phyloP scores from a whole-genome alignment of 108 stramenopile genomes.

The Skeletonema potamos region DNA sequence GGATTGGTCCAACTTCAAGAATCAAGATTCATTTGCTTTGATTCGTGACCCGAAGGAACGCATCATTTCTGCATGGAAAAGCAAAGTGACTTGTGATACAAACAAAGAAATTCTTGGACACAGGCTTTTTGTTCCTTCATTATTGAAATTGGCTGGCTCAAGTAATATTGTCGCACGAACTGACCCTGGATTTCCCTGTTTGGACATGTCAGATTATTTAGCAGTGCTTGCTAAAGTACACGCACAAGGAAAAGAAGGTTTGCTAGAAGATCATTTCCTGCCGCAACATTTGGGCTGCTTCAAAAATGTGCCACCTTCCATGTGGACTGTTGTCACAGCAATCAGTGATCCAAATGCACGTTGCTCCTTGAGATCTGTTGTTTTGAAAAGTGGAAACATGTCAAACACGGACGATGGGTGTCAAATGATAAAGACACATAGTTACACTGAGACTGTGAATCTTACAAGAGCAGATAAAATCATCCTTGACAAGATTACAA shows the following conservation, averaged over 20 bases:
- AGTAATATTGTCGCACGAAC: background rate
- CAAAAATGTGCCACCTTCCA: background rate
- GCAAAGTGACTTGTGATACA: background rate
- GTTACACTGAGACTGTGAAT: background rate
- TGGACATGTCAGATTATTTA: background rate
- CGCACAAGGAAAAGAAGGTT: background rate
- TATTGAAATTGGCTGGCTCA: background rate
- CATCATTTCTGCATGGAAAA: background rate
- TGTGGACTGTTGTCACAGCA: background rate
- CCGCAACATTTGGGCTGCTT: background rate
- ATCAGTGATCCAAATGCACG: background rate
- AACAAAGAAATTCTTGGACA: background rate
- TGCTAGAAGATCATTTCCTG: background rate
- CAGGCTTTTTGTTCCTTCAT: background rate
- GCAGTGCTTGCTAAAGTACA: background rate
- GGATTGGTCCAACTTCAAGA: background rate
- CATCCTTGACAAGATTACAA: background rate
- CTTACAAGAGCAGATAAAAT: background rate
- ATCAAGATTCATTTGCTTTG: background rate
- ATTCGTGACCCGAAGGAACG: background rate
- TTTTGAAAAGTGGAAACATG: background rate
- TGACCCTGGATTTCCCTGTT: background rate
- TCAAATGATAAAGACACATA: background rate
- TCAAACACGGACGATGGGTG: background rate
- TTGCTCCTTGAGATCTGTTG: background rate